A percentile compares a stretch with the other conserved stretches of the same genome.
These are phyloP conservation scores for Acorus gramineus DNA, from an alignment of 106 monocot species.

Conservation along the genomic window DNA sequence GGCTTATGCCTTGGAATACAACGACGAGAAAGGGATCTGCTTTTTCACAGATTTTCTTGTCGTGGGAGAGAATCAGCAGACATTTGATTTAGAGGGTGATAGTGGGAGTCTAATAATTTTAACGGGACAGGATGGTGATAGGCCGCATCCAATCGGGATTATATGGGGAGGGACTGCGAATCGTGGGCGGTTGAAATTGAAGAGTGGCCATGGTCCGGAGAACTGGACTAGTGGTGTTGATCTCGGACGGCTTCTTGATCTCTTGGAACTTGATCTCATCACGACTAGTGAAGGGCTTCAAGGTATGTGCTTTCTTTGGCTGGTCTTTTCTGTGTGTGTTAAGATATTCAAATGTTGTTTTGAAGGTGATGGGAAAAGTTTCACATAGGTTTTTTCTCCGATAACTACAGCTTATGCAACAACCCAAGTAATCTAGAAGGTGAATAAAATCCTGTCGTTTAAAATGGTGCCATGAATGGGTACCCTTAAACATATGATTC, in stretches of 20 bases:
- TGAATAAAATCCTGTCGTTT: too few species aligned
- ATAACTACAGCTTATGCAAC: too few species aligned
- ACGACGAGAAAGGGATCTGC: constrained; percentile 89
- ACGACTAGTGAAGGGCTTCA: constrained; percentile 62
- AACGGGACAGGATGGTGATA: constrained; percentile 48
- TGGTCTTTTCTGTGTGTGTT: too few species aligned
- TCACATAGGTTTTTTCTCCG: too few species aligned
- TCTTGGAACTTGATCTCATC: constrained; percentile 85
- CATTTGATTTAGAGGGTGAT: constrained; percentile 94
- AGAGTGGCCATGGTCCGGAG: constrained; percentile 67
- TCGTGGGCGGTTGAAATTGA: constrained; percentile 76
- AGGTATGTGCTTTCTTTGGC: constrained; percentile 27
- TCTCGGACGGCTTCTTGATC: constrained; percentile 87
- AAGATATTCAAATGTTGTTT: too few species aligned
- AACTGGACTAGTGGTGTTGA: constrained; percentile 98
- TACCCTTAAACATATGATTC: too few species aligned
- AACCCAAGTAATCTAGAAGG: too few species aligned
- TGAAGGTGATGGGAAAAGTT: too few species aligned
- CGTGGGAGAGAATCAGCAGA: constrained; percentile 83
- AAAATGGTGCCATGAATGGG: too few species aligned
- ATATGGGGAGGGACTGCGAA: constrained; percentile 96
- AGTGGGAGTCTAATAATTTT: constrained; percentile 91
- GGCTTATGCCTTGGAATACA: constrained; percentile 89
- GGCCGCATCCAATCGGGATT: constrained; percentile 71
- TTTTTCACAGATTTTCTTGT: constrained; percentile 94